Evolutionary conservation across 1,284 basidiomycete genomes (phyloP), one percentile per base, ranked within the genome.

Genomic region (Pyrrhoderma noxium): DNA sequence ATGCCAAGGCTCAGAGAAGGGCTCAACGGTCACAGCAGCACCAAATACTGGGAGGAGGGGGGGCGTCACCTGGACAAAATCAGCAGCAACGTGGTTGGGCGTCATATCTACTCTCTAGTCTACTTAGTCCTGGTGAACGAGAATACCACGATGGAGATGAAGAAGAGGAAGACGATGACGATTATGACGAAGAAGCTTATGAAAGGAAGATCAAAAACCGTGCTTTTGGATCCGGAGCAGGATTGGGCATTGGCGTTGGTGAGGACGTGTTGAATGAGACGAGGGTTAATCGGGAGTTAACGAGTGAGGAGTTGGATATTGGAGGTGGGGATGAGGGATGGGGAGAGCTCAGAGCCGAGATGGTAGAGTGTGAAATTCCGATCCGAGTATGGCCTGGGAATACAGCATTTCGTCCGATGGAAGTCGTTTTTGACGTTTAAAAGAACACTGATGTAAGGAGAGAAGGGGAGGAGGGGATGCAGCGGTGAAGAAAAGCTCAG

Each of bases 321-420:
- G 73, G 72, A 1, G 81, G 76, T 0, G 72, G 71, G 9, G 81
- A 82, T 57, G 75, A 73, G 5, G 82, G 75, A 3, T 89, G 86
- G 86, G 61, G 58, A 45, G 76, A 80, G 52, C 72, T 84, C 16
- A 70, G 67, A 61, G 73, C 84, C 21, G 89, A 94, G 72, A 87
- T 82, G 54, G 89, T 96, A 16, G 91, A 94, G 64, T 94, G 92
- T 60, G 86, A 90, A 65, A 84, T 96, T 45, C 90, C 90, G n/a
- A 80, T 96, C 52, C 80, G 70, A 59, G 85, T 94, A 2, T 89
- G 87, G 74, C 84, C 92, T 13, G 89, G 89, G 22, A 93, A 92
- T 66, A 93, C 92, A 7, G 87, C 85, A 47, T 93, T 90, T 67
- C 82, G 80, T 65, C 81, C 88, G n/a, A 70, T 77, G 59, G 82